These are phyloP conservation scores for Rugonectria rugulosa DNA, from an alignment of 2,329 filamentous ascomycete genomes.

Conservation along the genomic window DNA sequence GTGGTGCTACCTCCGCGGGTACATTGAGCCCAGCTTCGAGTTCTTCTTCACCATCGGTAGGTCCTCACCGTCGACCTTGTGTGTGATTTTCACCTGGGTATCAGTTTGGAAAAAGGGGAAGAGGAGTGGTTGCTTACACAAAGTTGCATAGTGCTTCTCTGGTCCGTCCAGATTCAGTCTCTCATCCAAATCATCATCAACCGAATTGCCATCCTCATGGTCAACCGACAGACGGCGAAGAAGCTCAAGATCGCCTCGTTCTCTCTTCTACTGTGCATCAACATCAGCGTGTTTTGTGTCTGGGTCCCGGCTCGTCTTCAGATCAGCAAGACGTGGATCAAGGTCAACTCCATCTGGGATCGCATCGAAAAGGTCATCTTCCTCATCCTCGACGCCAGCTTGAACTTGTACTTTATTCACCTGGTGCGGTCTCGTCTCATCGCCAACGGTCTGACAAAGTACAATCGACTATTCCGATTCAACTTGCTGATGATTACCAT, in stretches of 20 bases:
- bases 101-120: too few relatives aligned
- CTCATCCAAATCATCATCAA: conserved; percentile 65
- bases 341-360: conserved; percentile 61
- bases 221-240: conserved; percentile 45
- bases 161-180: conserved; percentile 57
- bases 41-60: conserved; percentile 36
- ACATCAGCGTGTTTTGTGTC: conserved; percentile 60
- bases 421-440: conserved; percentile 55
- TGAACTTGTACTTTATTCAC: conserved; percentile 62
- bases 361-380: conserved; percentile 61
- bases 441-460: conserved; percentile 57
- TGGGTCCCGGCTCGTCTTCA: conserved; percentile 62
- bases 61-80: background rate
- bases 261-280: conserved; percentile 54
- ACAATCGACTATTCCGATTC: conserved; percentile 51
- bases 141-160: conserved; percentile 35
- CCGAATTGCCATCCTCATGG: conserved; percentile 57
- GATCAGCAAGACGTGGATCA: conserved; percentile 48
- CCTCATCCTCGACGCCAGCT: conserved; percentile 54
- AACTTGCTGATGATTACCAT: conserved; percentile 42
- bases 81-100: rapidly evolving
- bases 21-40: conserved; percentile 34
- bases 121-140: background rate
- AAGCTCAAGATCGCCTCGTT: conserved; percentile 55
- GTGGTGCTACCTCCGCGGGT: conserved; percentile 36